These are phyloP conservation scores for Dendrostoma leiphaemia DNA, from an alignment of 2,329 filamentous ascomycete species.

Conservation along the genomic window DNA sequence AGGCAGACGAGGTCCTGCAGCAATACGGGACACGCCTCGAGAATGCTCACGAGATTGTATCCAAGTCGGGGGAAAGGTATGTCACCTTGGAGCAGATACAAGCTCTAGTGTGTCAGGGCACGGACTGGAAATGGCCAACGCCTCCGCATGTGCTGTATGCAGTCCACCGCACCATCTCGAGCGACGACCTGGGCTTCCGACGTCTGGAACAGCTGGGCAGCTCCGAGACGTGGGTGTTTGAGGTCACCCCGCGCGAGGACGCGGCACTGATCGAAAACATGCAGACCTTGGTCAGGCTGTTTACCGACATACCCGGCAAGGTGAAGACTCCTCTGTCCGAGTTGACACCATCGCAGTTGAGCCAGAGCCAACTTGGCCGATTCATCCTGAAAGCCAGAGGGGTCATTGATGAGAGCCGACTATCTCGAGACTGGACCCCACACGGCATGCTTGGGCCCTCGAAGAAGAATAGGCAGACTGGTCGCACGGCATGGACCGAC, in stretches of 20 bases:
- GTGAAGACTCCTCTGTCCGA: constrained; percentile 21
- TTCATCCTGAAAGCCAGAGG: constrained; percentile 51
- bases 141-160: constrained; percentile 60
- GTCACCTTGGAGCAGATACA: constrained; percentile 52
- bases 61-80: constrained; percentile 38
- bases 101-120: constrained; percentile 37
- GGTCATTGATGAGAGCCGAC: constrained; percentile 51
- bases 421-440: constrained; percentile 45
- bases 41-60: constrained; percentile 40
- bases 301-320: constrained; percentile 39
- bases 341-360: constrained; percentile 19
- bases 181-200: constrained; percentile 61
- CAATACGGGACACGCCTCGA: constrained; percentile 47
- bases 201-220: constrained; percentile 46
- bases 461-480: constrained; percentile 15
- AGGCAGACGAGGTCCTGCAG: constrained; percentile 45
- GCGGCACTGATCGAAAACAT: constrained; percentile 50
- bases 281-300: constrained; percentile 50
- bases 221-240: constrained; percentile 57
- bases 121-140: constrained; percentile 36
- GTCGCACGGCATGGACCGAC: constrained; percentile 39
- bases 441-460: constrained; percentile 47
- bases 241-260: constrained; percentile 57
- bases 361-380: constrained; percentile 29
- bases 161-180: constrained; percentile 62